Percentiles rank a stretch among this genome's conserved stretches.
Conservation (phyloP, 2,329 filamentous ascomycete species). For the Claviceps cyperi region DNA sequence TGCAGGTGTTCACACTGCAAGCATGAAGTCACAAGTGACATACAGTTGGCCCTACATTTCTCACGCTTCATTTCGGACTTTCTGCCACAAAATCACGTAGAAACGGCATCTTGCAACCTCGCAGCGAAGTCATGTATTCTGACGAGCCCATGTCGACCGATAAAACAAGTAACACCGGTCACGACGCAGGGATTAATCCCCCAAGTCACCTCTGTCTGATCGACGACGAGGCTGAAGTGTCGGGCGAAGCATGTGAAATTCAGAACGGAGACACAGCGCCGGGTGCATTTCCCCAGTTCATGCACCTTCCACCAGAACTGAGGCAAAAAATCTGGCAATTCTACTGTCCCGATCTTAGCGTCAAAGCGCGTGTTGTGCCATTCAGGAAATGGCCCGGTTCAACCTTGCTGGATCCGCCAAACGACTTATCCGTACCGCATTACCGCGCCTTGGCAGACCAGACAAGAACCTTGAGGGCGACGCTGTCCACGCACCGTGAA, state of each 20-base stretch:
- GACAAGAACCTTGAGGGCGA: slow-evolving; percentile 15
- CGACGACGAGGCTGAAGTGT: slow-evolving; percentile 7
- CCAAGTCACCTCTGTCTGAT: slow-evolving; percentile 1
- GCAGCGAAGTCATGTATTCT: neutral
- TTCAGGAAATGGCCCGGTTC: slow-evolving; percentile 5
- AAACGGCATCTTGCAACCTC: neutral
- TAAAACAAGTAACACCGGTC: neutral
- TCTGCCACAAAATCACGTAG: no score
- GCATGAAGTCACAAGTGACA: no score
- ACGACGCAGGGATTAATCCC: slow-evolving; percentile 1
- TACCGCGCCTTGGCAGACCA: slow-evolving; percentile 13
- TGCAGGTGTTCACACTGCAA: no score
- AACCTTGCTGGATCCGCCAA: slow-evolving; percentile 3
- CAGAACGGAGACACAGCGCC: neutral
- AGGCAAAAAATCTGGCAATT: slow-evolving; percentile 19
- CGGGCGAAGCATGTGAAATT: neutral
- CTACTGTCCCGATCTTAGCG: slow-evolving; percentile 17
- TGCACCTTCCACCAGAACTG: slow-evolving; percentile 19
- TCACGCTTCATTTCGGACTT: no score
- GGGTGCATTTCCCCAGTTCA: slow-evolving; percentile 12
- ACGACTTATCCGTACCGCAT: slow-evolving; percentile 9
- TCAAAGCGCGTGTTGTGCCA: slow-evolving; percentile 10
- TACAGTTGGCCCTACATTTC: no score
- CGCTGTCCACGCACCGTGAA: slow-evolving; percentile 22
- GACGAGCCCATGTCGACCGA: neutral